phyloP scores from a whole-genome alignment of 805 yeast genomes.

The Candida quercuum region DNA sequence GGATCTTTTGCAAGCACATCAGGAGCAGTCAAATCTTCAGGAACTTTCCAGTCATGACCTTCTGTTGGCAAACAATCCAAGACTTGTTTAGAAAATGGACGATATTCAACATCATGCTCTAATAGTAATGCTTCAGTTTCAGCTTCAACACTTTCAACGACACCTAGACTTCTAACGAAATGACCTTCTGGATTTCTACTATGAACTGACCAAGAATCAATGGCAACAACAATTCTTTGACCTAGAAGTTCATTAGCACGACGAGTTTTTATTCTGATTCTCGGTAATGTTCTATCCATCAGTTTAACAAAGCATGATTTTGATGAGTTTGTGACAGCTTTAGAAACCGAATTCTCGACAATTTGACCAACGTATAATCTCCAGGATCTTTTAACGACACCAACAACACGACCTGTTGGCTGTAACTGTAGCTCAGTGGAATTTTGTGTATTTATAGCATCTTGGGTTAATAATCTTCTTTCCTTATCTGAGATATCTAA shows the following conservation, averaged over 20 bases:
- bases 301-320: slow-evolving; percentile 78
- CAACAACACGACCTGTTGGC: slow-evolving; percentile 94
- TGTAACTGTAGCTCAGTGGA: slow-evolving; percentile 48
- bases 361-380: slow-evolving; percentile 93
- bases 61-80: slow-evolving; percentile 88
- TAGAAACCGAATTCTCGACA: slow-evolving; percentile 67
- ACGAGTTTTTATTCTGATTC: slow-evolving; percentile 81
- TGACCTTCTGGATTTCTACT: slow-evolving; percentile 93
- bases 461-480: slow-evolving; percentile 66
- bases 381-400: slow-evolving; percentile 88
- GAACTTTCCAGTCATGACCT: slow-evolving; percentile 92
- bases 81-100: slow-evolving; percentile 92
- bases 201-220: slow-evolving; percentile 86
- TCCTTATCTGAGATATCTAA: slow-evolving; percentile 53
- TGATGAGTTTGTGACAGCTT: slow-evolving; percentile 55
- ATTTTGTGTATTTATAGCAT: slow-evolving; percentile 61
- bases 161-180: slow-evolving; percentile 85
- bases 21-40: slow-evolving; percentile 51
- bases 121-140: slow-evolving; percentile 92
- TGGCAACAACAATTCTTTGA: slow-evolving; percentile 84
- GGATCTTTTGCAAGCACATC: slow-evolving; percentile 47
- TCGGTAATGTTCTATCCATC: slow-evolving; percentile 87
- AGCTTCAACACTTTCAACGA: slow-evolving; percentile 85
- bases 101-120: slow-evolving; percentile 94
- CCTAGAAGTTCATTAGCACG: slow-evolving; percentile 79